A percentile compares a stretch with the other conserved stretches of the same genome.
phyloP scores from a whole-genome alignment of 495 filamentous ascomycete species.

The Rostrohypoxylon terebratum region DNA sequence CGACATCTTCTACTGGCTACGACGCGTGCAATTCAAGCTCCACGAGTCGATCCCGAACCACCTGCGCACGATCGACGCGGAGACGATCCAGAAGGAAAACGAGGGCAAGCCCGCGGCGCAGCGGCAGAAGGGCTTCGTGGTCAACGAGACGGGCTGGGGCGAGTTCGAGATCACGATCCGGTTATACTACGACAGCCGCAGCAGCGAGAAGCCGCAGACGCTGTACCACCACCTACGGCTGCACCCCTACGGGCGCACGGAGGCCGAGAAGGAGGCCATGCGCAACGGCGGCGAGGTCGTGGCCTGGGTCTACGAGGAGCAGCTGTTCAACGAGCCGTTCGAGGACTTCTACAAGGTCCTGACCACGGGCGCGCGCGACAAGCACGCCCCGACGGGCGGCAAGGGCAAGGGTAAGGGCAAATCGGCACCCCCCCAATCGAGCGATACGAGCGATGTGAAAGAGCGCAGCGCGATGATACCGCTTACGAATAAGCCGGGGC shows the following conservation, averaged over 20 bases:
- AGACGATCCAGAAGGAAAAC: slow-evolving; percentile 62
- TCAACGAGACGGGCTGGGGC: slow-evolving; percentile 94
- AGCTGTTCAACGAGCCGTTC: slow-evolving; percentile 95
- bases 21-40: slow-evolving; percentile 96
- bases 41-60: slow-evolving; percentile 94
- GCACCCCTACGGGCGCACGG: slow-evolving; percentile 83
- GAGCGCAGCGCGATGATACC: slow-evolving; percentile 79
- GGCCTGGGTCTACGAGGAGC: slow-evolving; percentile 86
- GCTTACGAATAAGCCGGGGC: slow-evolving; percentile 67
- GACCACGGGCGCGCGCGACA: slow-evolving; percentile 68
- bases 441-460: slow-evolving; percentile 59
- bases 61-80: slow-evolving; percentile 74
- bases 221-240: slow-evolving; percentile 90
- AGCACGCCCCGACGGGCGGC: slow-evolving; percentile 52
- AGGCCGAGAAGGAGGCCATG: slow-evolving; percentile 75
- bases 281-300: slow-evolving; percentile 73
- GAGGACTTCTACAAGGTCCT: slow-evolving; percentile 87
- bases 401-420: slow-evolving; percentile 57
- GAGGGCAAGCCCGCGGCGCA: slow-evolving; percentile 64
- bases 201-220: slow-evolving; percentile 89
- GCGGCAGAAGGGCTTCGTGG: slow-evolving; percentile 68
- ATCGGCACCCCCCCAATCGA: slow-evolving; percentile 28
- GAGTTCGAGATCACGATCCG: slow-evolving; percentile 97
- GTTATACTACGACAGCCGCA: slow-evolving; percentile 87
- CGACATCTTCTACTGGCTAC: slow-evolving; percentile 94